Evolutionary conservation across 352 stramenopile genomes (phyloP).

Genomic region (Pilasporangium apinafurcum): DNA sequence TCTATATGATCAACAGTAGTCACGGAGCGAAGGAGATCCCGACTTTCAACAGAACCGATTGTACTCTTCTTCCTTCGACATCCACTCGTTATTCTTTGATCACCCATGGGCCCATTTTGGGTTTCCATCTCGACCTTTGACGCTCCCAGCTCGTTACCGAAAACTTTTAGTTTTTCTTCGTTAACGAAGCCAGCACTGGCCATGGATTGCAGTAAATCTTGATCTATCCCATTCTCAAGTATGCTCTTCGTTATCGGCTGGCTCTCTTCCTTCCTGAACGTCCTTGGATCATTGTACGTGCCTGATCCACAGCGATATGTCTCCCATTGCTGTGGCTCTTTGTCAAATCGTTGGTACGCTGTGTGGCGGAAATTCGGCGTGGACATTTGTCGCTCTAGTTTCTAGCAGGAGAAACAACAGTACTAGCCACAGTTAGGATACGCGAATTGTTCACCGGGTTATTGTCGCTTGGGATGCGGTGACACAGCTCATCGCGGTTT

Average conservation of each 20-base stretch:
- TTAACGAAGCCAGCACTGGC: constrained; percentile 31
- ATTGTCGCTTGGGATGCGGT: too few species aligned
- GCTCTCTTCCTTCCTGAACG: not conserved
- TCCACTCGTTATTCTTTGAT: too few species aligned
- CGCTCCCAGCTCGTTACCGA: constrained; percentile 23
- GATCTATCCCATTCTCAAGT: constrained; percentile 14
- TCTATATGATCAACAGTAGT: too few species aligned
- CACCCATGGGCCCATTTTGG: too few species aligned
- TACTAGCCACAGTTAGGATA: too few species aligned
- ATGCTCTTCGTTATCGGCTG: constrained; percentile 1
- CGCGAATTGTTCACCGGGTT: too few species aligned
- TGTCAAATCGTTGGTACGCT: constrained; percentile 29
- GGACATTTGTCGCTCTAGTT: constrained; percentile 25
- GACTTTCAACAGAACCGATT: too few species aligned
- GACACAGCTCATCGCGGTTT: too few species aligned
- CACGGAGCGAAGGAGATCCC: too few species aligned
- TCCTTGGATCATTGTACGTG: constrained; percentile 7
- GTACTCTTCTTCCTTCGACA: too few species aligned
- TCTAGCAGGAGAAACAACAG: constrained; percentile 2
- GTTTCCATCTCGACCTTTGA: not conserved
- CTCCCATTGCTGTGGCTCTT: constrained; percentile 10
- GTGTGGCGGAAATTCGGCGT: constrained; percentile 16
- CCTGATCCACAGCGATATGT: constrained; percentile 26
- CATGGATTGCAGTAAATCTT: constrained; percentile 49
- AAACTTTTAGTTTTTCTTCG: constrained; percentile 18